Evolutionary conservation across 208 protist species (phyloP), one percentile per base, ranked within the genome.

Genomic region (Trypanosoma avium): DNA sequence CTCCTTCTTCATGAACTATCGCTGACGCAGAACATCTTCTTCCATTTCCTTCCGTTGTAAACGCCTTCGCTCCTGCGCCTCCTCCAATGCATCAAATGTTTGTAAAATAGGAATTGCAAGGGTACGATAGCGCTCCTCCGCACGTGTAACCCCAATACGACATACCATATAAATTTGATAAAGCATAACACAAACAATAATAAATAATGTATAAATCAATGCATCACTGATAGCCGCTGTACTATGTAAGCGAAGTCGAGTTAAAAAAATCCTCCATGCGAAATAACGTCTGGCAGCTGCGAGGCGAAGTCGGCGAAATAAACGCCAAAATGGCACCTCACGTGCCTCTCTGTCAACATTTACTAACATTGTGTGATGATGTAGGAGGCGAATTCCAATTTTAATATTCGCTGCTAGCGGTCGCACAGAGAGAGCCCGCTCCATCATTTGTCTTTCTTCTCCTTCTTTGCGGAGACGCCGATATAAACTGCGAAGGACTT

Each of bases 111-210:
- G 88, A 42, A 94, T 84, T 4, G 88, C 77, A 50, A 94, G 24
- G 10, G 83, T 81, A 43, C 70, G 73, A 56, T 94, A 94, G 33
- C 84, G 84, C 58, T 94, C 82, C 65, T 92, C 77, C 0, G 88
- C 88, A 0, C 84, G 70, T 46, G 74, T 77, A 19, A 94, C 82
- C 15, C 88, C 84, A 38, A 95, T 76, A 46, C 83, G 85, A 64
- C 89, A 95, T 26, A 75, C 70, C 30, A 66, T 77, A 55, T 92
- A 90, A 32, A 95, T 92, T 32, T 81, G 75, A 55, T 91, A 95
- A 43, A 95, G 67, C 40, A 92, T 82, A 47, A 87, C 73, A 33
- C 68, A 86, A 55, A 85, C 52, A 0, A 70, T 75, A 22, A 92
- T 0, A 42, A 92, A 90, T 17, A 95, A 73, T 4, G 67, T 6